These are phyloP conservation scores for Solanum sejunctum DNA, from an alignment of 257 asterid genomes.

Conservation along the genomic window DNA sequence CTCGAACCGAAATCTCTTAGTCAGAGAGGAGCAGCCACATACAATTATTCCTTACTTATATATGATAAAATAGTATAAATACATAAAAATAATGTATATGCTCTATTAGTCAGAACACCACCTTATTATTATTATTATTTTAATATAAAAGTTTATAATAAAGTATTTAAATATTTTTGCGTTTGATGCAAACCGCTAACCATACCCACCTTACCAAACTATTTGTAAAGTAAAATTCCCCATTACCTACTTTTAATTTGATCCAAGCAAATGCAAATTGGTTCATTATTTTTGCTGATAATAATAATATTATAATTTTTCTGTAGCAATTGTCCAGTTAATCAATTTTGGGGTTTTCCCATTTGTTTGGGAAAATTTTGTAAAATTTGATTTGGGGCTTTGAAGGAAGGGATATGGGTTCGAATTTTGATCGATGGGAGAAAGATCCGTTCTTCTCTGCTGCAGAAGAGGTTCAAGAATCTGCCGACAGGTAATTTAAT, in stretches of 20 bases:
- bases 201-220: neutral
- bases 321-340: neutral
- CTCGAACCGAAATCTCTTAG: too few species aligned
- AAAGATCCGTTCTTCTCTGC: constrained; percentile 90
- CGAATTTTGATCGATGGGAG: constrained; percentile 85
- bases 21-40: too few species aligned
- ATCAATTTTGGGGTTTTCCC: neutral
- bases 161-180: neutral
- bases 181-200: neutral
- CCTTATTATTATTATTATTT: neutral
- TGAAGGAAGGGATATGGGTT: constrained; percentile 25
- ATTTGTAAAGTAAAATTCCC: neutral
- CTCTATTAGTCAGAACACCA: neutral
- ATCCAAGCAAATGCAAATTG: neutral
- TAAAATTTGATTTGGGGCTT: neutral
- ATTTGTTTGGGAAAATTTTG: neutral
- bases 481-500: constrained; percentile 65
- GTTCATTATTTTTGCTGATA: neutral
- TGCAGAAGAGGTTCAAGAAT: constrained; percentile 95
- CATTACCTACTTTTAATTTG: neutral
- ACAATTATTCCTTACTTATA: neutral
- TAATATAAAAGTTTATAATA: neutral
- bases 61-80: neutral
- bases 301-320: neutral
- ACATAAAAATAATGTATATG: neutral